Percentiles rank a stretch among this genome's conserved stretches.
Conservation (phyloP, 208 protist genomes). For the Crithidia fasciculata region DNA sequence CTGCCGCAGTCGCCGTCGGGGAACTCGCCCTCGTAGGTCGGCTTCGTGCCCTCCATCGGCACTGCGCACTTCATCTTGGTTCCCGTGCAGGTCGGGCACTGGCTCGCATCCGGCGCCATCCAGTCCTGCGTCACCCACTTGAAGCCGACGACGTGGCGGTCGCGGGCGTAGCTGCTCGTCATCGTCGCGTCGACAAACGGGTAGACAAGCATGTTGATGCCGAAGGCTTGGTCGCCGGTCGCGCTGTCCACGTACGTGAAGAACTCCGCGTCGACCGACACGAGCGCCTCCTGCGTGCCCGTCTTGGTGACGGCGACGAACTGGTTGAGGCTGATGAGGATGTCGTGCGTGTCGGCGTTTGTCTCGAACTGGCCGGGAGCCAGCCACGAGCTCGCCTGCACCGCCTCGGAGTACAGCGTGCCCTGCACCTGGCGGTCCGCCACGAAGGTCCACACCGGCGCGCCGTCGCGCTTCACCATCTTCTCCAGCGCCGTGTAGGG, state of each 20-base stretch:
- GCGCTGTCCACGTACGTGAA: constrained; percentile 60
- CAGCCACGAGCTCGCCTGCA: constrained; percentile 72
- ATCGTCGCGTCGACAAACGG: constrained; percentile 62
- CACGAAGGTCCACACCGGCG: constrained; percentile 58
- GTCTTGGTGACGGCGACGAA: constrained; percentile 57
- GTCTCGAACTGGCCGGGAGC: constrained; percentile 52
- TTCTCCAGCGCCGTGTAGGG: constrained; percentile 49
- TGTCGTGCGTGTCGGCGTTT: constrained; percentile 53
- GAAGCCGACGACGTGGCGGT: constrained; percentile 81
- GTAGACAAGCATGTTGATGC: constrained; percentile 83
- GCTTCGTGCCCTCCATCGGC: constrained; percentile 25
- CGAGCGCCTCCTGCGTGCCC: constrained; percentile 26
- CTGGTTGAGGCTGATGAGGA: constrained; percentile 68
- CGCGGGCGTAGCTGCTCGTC: constrained; percentile 61
- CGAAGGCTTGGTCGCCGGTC: constrained; percentile 71
- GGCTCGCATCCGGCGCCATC: constrained; percentile 41
- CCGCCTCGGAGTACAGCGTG: constrained; percentile 75
- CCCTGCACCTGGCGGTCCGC: constrained; percentile 54
- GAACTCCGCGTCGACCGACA: constrained; percentile 78
- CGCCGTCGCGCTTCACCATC: constrained; percentile 48
- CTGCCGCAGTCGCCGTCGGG: constrained; percentile 65
- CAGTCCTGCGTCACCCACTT: constrained; percentile 78
- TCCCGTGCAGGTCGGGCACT: constrained; percentile 82
- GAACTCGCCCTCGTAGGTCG: constrained; percentile 66
- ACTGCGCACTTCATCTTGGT: constrained; percentile 51